phyloP scores from a whole-genome alignment of 176 grass and related monocot species.

The Aegilops sharonensis region DNA sequence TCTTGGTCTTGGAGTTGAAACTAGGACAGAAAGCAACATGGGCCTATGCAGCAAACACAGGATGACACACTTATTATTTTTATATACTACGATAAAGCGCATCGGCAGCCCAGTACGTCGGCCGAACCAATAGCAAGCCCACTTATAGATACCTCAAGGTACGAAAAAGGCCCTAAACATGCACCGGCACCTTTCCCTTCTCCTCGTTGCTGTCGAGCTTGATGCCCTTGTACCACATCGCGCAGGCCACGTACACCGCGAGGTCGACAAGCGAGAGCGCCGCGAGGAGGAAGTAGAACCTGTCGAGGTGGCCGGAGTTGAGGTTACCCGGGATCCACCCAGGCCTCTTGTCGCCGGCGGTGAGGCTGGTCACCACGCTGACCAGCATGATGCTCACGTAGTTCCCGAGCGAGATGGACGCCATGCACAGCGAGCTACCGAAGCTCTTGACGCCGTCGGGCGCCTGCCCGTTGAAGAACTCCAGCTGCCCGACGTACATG shows the following conservation, averaged over 20 bases:
- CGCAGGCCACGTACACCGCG: constrained; percentile 52
- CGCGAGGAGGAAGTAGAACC: constrained; percentile 86
- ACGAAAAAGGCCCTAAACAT: constrained; percentile 25
- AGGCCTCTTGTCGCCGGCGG: constrained; percentile 29
- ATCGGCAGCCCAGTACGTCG: neutral
- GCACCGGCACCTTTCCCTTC: neutral
- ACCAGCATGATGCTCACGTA: constrained; percentile 89
- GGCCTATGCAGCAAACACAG: neutral
- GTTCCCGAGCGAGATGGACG: constrained; percentile 88
- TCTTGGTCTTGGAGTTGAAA: neutral
- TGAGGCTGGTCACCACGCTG: constrained; percentile 53
- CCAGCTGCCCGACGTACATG: constrained; percentile 89
- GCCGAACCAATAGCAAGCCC: neutral
- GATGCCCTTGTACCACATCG: constrained; percentile 79
- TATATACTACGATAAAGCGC: neutral
- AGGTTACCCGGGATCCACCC: constrained; percentile 84
- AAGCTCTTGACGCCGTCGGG: constrained; percentile 92
- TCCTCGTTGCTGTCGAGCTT: constrained; percentile 39
- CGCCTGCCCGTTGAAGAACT: constrained; percentile 84
- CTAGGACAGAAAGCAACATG: neutral
- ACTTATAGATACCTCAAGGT: neutral
- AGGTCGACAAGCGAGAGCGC: constrained; percentile 64
- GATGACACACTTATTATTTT: constrained; percentile 7
- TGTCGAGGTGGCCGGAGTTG: constrained; percentile 78
- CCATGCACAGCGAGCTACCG: constrained; percentile 85